Evolutionary conservation across 1,139 yeast genomes (phyloP), one percentile per base, ranked within the genome.

Genomic region (Geotrichum siamense): DNA sequence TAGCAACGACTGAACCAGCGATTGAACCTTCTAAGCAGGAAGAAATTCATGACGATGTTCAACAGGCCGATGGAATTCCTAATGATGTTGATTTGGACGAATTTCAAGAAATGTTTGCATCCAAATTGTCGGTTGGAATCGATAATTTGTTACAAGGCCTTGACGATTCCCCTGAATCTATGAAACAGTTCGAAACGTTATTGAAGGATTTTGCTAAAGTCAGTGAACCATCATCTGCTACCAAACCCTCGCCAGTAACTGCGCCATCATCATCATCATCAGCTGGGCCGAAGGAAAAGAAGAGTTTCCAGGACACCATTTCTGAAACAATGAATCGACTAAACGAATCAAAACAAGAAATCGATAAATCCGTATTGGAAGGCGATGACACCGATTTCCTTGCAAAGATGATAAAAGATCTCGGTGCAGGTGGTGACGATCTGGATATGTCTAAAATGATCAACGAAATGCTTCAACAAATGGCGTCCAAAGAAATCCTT

Each of bases 401-500:
- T 54, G 71, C 54, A 26, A 56, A 59, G 42, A 59, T 75, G 71
- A 57, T 80, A 71, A 56, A 71, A 63, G 63, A 82, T 73, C 31
- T 94, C 73, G 59, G 70, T 8, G 63, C 55, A 13, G 71, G 60
- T 8, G 77, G 66, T 3, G 79, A 73, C 13, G 71, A 61, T 9
- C 75, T 67, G 8, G 81, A 75, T 22, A 71, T 74, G 53, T 74
- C 82, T 43, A 77, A 78, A 51, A 69, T 89, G 37, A 70, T 89
- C 51, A 74, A 76, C 22, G 87, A 83, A 43, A 80, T 89, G 80
- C 71, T 91, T 57, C 82, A 80, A 50, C 93, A 86, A 60, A 73
- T 91, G 62, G 78, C 93, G 16, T 79, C 94, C 5, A 89, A 86
- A 60, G 93, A 82, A 47, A 85, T 89, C 25, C 70, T 91, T 39